Conservation (phyloP, 1,284 basidiomycete species). For the Microbotryum scabiosae region DNA sequence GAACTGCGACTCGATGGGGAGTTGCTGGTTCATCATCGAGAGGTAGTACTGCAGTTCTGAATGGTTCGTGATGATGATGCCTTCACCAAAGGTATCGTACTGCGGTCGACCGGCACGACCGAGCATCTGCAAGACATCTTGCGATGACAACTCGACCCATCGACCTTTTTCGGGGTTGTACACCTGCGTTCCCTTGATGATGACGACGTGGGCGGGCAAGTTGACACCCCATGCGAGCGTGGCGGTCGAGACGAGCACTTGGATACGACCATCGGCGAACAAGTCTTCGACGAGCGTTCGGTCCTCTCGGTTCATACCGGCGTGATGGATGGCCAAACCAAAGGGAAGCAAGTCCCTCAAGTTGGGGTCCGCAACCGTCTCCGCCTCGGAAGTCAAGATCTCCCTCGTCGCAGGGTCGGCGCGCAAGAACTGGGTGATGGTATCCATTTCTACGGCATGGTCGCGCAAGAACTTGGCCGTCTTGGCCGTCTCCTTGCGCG, state of each 20-base stretch:
- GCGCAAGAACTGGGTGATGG: conserved; percentile 87
- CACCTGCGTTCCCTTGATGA: conserved; percentile 99
- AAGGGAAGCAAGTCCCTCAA: conserved; percentile 88
- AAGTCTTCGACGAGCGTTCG: conserved; percentile 89
- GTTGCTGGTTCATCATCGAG: conserved; percentile 84
- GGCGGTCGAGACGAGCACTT: conserved; percentile 93
- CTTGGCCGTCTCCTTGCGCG: conserved; percentile 95
- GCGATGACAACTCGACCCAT: conserved; percentile 91
- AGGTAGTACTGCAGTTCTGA: conserved; percentile 94
- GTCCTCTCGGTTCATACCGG: conserved; percentile 95
- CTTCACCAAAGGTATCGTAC: conserved; percentile 95
- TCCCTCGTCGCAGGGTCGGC: conserved; percentile 81
- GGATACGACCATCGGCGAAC: conserved; percentile 84
- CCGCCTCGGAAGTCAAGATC: conserved; percentile 74
- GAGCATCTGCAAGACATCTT: conserved; percentile 98
- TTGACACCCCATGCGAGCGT: conserved; percentile 99
- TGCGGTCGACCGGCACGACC: conserved; percentile 96
- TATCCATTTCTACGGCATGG: conserved; percentile 92
- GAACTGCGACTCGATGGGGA: conserved; percentile 95
- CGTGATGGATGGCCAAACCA: conserved; percentile 96
- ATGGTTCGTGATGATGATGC: conserved; percentile 98
- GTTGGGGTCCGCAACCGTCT: conserved; percentile 74
- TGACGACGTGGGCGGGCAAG: conserved; percentile 92
- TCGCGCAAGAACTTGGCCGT: conserved; percentile 92
- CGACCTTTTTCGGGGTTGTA: conserved; percentile 98